These are phyloP conservation scores for Paraphoma sp. DNA, from an alignment of 2,329 filamentous ascomycete genomes.

Conservation along the genomic window DNA sequence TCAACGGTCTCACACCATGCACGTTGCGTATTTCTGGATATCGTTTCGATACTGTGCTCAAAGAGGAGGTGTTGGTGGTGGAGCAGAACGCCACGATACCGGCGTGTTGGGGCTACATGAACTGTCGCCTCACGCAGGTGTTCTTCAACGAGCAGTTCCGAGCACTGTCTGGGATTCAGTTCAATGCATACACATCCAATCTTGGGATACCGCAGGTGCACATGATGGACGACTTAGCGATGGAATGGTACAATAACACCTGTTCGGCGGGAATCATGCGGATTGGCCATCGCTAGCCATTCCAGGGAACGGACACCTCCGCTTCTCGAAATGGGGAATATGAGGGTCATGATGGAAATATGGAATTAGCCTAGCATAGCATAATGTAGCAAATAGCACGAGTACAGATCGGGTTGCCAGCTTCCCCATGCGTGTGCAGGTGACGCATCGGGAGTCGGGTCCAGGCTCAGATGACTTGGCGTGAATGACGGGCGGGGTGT, in stretches of 20 bases:
- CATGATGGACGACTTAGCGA: constrained; percentile 57
- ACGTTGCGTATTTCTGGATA: constrained; percentile 55
- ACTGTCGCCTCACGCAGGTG: constrained; percentile 54
- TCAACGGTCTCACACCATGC: constrained; percentile 48
- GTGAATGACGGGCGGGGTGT: constrained; percentile 1
- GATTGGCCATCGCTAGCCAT: constrained; percentile 37
- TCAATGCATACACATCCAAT: constrained; percentile 53
- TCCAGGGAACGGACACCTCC: not conserved
- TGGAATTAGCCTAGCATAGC: constrained; percentile 9
- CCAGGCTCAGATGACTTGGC: constrained; percentile 17
- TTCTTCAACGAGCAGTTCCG: constrained; percentile 49
- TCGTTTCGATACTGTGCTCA: constrained; percentile 46
- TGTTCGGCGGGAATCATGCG: constrained; percentile 54
- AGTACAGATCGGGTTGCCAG: constrained; percentile 2
- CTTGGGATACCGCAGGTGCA: constrained; percentile 49
- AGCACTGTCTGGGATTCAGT: constrained; percentile 56
- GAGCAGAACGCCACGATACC: constrained; percentile 51
- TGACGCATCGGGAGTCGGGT: constrained; percentile 8
- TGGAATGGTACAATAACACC: constrained; percentile 59
- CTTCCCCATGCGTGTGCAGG: constrained; percentile 15
- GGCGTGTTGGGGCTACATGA: constrained; percentile 48
- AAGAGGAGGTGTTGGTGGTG: constrained; percentile 44
- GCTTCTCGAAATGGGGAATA: not conserved
- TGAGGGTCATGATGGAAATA: constrained; percentile 3
- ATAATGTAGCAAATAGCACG: constrained; percentile 8